Conservation (phyloP, 352 stramenopile species). For the Pythium dissotocum region DNA sequence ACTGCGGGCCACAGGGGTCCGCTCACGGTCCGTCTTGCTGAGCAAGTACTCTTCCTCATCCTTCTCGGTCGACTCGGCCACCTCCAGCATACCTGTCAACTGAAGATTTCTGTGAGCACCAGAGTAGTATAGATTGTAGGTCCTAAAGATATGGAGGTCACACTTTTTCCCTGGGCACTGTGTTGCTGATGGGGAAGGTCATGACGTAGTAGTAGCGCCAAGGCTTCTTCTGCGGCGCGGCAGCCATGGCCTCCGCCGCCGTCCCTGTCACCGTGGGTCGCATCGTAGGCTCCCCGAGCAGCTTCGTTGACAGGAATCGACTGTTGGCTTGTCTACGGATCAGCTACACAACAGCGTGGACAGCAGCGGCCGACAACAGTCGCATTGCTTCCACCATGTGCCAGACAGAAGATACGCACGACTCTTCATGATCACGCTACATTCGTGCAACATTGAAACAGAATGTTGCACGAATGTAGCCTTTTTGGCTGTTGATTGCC, state of each 20-base stretch:
- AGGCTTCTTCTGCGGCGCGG: slow-evolving; percentile 41
- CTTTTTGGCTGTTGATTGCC: neutral
- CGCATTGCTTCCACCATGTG: neutral
- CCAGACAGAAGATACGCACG: slow-evolving; percentile 3
- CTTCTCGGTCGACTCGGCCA: slow-evolving; percentile 44
- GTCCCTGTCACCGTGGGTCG: slow-evolving; percentile 6
- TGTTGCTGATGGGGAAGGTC: slow-evolving; percentile 42
- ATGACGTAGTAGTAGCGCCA: slow-evolving; percentile 77
- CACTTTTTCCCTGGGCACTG: slow-evolving; percentile 47
- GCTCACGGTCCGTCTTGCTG: slow-evolving; percentile 38
- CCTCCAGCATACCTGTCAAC: slow-evolving; percentile 50
- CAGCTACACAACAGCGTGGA: neutral
- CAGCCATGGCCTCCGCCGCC: slow-evolving; percentile 11
- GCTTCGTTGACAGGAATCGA: no score
- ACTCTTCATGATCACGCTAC: slow-evolving; percentile 27
- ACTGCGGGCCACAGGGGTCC: neutral
- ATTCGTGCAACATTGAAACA: slow-evolving; percentile 29
- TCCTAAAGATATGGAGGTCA: no score
- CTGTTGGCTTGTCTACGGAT: slow-evolving; percentile 5
- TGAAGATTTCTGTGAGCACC: slow-evolving; percentile 22
- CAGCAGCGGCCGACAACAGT: neutral
- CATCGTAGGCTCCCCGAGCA: neutral
- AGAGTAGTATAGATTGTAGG: neutral
- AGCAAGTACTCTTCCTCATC: slow-evolving; percentile 55
- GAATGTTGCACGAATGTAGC: slow-evolving; percentile 1